Evolutionary conservation across 768 basidiomycete species (phyloP), one percentile per base, ranked within the genome.

Genomic region (Chalciporus pseudorubinellus): DNA sequence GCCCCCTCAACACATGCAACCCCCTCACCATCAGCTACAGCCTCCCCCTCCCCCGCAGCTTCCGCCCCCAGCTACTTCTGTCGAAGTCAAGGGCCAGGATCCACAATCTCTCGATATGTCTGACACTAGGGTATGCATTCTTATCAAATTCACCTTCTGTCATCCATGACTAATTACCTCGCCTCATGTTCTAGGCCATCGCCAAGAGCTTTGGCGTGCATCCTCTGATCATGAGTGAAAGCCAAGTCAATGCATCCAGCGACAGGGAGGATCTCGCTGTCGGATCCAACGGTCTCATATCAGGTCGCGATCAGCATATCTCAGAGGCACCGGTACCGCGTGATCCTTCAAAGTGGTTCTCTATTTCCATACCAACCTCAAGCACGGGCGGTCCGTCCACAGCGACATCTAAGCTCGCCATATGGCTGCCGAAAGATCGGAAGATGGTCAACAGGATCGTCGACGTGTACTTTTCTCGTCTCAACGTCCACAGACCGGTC

Each of bases 171-270:
- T 68, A 13, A 59, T 40, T 31, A 13, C 29, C 29, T 31, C 39
- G 26, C 49, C 21, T 45, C 50, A 14, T 47, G 51, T 36, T 52
- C 42, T 57, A 84, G 78, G 77, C 86, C 21, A 78, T 91, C 44
- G 89, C 87, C 38, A 87, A 84, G 69, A 83, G 77, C 62, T 92
- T 92, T 61, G 89, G 89, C 43, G 89, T 92, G 24, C 80, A 84
- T 44, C 74, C 82, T 22, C 77, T 78, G 39, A 89, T 92, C 57
- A 81, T 89, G 46, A 79, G 72, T 51, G 83, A 82, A 54, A 74
- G 84, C 53, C 81, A 79, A 51, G 73, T 89, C 41, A 72, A 76
- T 46, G 68, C 77, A 0, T 56, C 70, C 13, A 67, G 67, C 21
- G 85, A 86, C 64, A 81, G 70, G 55, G 89, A 92, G 63, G 89